Evolutionary conservation across 2,329 filamentous ascomycete genomes (phyloP).

Genomic region (Alternaria triticina): DNA sequence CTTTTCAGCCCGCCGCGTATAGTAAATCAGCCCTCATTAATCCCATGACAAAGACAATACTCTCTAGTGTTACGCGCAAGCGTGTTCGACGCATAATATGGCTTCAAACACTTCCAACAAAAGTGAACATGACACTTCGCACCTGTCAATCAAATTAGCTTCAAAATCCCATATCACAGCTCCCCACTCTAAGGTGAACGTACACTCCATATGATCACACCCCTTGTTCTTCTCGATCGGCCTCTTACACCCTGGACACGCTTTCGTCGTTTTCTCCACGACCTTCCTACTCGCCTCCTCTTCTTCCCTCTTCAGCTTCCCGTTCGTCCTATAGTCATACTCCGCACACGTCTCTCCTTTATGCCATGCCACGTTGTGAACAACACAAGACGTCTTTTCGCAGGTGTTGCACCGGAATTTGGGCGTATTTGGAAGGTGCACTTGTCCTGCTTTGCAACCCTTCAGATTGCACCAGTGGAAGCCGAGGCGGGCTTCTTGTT

Average conservation of each 20-base stretch:
- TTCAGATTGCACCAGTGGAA: conserved; percentile 62
- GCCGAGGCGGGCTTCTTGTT: conserved; percentile 52
- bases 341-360: conserved; percentile 48
- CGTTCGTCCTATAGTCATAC: conserved; percentile 44
- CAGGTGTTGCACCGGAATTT: conserved; percentile 51
- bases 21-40: not conserved
- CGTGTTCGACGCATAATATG: conserved; percentile 19
- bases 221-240: conserved; percentile 50
- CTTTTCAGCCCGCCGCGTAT: not conserved
- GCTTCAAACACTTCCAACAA: conserved; percentile 49
- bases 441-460: conserved; percentile 60
- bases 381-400: conserved; percentile 45
- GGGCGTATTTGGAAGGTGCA: conserved; percentile 53
- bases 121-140: conserved; percentile 48
- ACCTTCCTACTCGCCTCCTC: conserved; percentile 37
- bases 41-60: not conserved
- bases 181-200: too few species aligned
- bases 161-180: too few species aligned
- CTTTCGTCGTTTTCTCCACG: conserved; percentile 43
- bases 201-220: conserved; percentile 52
- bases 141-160: conserved; percentile 23
- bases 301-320: conserved; percentile 33
- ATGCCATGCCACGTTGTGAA: conserved; percentile 48
- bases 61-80: not conserved
- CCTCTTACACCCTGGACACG: conserved; percentile 49